A percentile compares a stretch with the other conserved stretches of the same genome.
Conservation (phyloP, 257 asterid genomes). For the Solanum etuberosum region DNA sequence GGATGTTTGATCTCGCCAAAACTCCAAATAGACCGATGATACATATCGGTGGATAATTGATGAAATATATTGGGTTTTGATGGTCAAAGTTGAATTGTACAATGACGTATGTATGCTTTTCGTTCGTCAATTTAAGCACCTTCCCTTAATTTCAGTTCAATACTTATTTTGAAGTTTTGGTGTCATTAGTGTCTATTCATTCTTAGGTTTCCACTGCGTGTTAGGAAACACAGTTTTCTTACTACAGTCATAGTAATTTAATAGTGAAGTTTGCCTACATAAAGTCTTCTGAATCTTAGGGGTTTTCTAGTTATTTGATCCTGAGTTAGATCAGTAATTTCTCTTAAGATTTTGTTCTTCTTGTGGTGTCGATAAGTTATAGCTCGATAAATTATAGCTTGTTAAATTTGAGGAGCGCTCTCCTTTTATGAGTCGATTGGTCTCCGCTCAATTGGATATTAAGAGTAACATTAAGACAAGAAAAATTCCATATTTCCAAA, state of each 20-base stretch:
- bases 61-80: not conserved
- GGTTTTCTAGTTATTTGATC: not conserved
- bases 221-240: not conserved
- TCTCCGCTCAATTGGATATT: not conserved
- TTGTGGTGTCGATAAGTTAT: not conserved
- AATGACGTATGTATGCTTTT: not conserved
- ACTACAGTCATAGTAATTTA: not conserved
- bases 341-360: not conserved
- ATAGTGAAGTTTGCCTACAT: not conserved
- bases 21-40: conserved; percentile 96
- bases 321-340: not conserved
- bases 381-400: not conserved
- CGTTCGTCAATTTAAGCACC: not conserved
- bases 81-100: not conserved
- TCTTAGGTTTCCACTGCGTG: not conserved
- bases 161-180: not conserved
- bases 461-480: not conserved
- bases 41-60: conserved; percentile 78
- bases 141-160: not conserved
- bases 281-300: not conserved
- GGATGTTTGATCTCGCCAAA: conserved; percentile 86
- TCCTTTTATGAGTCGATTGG: not conserved
- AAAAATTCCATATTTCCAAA: not conserved
- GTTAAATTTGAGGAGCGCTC: not conserved
- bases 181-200: not conserved